A percentile compares a stretch with the other conserved stretches of the same genome.
phyloP scores from a whole-genome alignment of 768 basidiomycete genomes.

The Podaxis carcinomalis region DNA sequence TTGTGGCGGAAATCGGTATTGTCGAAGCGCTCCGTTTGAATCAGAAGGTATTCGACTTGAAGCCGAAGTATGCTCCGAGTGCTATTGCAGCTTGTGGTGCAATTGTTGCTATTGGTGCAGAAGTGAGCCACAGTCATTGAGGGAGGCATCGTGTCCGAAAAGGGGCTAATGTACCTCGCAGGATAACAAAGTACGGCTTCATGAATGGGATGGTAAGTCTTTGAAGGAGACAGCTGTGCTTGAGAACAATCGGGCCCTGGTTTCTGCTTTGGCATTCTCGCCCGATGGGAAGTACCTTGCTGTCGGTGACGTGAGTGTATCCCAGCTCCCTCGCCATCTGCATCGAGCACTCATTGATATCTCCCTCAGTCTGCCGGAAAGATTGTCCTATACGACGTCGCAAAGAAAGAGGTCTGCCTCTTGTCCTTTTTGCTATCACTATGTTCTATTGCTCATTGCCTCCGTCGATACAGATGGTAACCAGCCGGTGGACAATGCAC shows the following conservation, averaged over 20 bases:
- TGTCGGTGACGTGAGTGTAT: conserved; percentile 74
- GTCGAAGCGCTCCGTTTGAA: conserved; percentile 69
- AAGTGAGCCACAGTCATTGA: conserved; percentile 40
- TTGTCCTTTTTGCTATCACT: not conserved
- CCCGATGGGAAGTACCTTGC: conserved; percentile 73
- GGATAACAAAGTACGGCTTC: conserved; percentile 74
- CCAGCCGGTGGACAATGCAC: conserved; percentile 85
- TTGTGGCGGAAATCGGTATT: conserved; percentile 52
- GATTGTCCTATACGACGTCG: conserved; percentile 72
- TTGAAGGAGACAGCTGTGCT: conserved; percentile 53
- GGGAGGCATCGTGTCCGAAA: not conserved
- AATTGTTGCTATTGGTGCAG: conserved; percentile 68
- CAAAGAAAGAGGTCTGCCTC: conserved; percentile 51
- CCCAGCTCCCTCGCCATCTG: not conserved
- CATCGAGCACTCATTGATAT: conserved; percentile 4
- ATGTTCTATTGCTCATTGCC: not conserved
- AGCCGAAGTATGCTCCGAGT: conserved; percentile 48
- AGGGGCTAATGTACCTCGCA: conserved; percentile 23
- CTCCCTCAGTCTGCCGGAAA: conserved; percentile 67
- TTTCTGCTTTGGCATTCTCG: conserved; percentile 78
- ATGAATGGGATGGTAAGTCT: conserved; percentile 64
- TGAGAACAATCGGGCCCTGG: conserved; percentile 63
- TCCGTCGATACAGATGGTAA: conserved; percentile 43
- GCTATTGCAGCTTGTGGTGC: conserved; percentile 49
- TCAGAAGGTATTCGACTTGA: conserved; percentile 59